phyloP scores from a whole-genome alignment of 345 rosid species.

The Gossypium australe region DNA sequence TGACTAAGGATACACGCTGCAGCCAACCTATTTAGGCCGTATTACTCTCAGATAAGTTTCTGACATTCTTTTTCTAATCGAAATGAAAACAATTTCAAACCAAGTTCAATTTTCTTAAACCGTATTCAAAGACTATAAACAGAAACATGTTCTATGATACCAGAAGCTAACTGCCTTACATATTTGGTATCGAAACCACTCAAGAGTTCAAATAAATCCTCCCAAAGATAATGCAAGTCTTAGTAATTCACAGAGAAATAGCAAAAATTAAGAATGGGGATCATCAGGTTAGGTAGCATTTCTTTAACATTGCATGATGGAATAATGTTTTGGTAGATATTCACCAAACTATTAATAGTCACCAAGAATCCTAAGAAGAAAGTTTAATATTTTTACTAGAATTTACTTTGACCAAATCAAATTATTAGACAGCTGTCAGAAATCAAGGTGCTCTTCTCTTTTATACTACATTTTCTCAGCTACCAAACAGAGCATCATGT shows the following conservation, averaged over 20 bases:
- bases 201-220: not conserved
- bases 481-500: slow-evolving; percentile 8
- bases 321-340: not conserved
- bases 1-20: not conserved
- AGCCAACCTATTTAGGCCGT: not conserved
- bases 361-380: not conserved
- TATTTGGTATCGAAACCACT: not conserved
- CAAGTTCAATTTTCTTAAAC: not conserved
- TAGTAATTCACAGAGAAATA: not conserved
- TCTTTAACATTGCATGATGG: slow-evolving; percentile 7
- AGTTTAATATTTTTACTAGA: not conserved
- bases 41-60: not conserved
- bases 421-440: not conserved
- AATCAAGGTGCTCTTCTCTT: not conserved
- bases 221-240: too few species aligned
- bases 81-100: not conserved
- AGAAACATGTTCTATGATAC: not conserved
- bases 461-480: not conserved
- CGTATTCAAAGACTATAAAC: not conserved
- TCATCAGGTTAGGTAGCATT: slow-evolving; percentile 6
- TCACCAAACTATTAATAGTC: not conserved
- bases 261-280: not conserved
- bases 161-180: not conserved
- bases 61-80: not conserved
- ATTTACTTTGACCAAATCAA: not conserved